Base-by-base conservation (phyloP, 352 stramenopile genomes). In the Globisporangium cylindrosporum region DNA sequence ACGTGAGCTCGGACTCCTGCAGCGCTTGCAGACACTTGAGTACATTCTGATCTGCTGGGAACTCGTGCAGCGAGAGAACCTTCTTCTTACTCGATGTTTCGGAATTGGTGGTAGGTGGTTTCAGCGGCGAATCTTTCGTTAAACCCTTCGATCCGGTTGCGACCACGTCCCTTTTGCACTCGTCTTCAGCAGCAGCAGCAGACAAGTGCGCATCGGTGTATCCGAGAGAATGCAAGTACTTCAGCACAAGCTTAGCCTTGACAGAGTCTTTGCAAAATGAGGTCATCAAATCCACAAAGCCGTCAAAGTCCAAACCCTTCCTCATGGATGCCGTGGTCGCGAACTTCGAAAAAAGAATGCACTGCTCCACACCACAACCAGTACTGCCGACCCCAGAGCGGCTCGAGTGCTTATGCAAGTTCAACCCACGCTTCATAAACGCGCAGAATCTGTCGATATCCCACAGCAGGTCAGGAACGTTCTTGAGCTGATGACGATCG, bases 1-100 rank as follows among this genome's bases (percentile, higher is more conserved):
- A 48, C 18, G 6, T 24, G 43, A 22, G 4, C 24, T 73, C 53
- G 1, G 76, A 64, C 54, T 73, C 71, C 4, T 81, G 76, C 25
- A 94, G 41, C 7, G 80, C 75, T n/a, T 89, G 70, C 15, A 95
- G 59, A 67, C 87, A 95, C 63, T 90, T 91, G 24, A 95, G 72
- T 56, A 95, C 77, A 68, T 89, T 93, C 29, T 92, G 80, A 43
- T 95, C 87, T 4, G 84, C 71, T 53, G 80, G 61, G 56, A 93
- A 93, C 15, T 74, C 70, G 24, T 64, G 67, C 38, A 89, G 62
- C 25, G 73, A 29, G 18, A 78, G 62, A 43, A 68, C 49, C 10
- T 59, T 51, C 38, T 58, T 41, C 1, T 29, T 18, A 20, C 8
- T 14, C 18, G 59, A 29, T 27, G 20, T 4, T 66, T 41, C 15